Percentiles rank a stretch among this genome's conserved stretches.
Conservation (phyloP, 805 yeast species). For the Myxozyma melibiosi region DNA sequence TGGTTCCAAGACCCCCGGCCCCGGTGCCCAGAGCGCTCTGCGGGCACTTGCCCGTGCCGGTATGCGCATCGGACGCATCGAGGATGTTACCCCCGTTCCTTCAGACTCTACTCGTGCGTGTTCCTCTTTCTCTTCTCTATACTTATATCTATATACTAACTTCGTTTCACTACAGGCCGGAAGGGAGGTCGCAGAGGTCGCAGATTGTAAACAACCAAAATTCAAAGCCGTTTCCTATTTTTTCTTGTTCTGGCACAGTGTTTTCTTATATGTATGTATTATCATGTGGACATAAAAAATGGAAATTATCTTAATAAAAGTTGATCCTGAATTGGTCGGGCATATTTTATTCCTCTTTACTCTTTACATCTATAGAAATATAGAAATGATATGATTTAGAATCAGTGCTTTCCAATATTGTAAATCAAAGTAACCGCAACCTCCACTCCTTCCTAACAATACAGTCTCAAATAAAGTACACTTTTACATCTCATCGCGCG, state of each 20-base stretch:
- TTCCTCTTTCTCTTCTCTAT: background rate
- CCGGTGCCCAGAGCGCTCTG: constrained; percentile 95
- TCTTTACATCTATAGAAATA: no score
- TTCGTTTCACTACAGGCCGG: constrained; percentile 39
- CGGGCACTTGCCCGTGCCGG: constrained; percentile 99
- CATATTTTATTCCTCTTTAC: no score
- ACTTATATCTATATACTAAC: background rate
- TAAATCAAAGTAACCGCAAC: no score
- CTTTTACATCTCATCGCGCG: no score
- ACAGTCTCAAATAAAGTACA: no score
- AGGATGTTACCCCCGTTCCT: constrained; percentile 99
- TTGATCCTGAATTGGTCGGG: background rate
- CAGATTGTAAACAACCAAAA: constrained; percentile 67
- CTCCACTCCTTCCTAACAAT: no score
- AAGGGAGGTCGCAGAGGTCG: constrained; percentile 99
- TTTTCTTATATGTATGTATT: constrained; percentile 15
- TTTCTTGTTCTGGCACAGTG: constrained; percentile 7
- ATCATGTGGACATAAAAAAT: constrained; percentile 18
- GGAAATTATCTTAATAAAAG: constrained; percentile 7
- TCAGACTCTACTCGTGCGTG: constrained; percentile 97
- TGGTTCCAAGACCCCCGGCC: constrained; percentile 95
- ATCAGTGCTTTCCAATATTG: no score
- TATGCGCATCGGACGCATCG: constrained; percentile 99
- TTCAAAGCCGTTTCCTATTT: background rate
- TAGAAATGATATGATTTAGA: no score